Base-by-base conservation (phyloP, 768 basidiomycete species). In the Paxillus rubicundulus region DNA sequence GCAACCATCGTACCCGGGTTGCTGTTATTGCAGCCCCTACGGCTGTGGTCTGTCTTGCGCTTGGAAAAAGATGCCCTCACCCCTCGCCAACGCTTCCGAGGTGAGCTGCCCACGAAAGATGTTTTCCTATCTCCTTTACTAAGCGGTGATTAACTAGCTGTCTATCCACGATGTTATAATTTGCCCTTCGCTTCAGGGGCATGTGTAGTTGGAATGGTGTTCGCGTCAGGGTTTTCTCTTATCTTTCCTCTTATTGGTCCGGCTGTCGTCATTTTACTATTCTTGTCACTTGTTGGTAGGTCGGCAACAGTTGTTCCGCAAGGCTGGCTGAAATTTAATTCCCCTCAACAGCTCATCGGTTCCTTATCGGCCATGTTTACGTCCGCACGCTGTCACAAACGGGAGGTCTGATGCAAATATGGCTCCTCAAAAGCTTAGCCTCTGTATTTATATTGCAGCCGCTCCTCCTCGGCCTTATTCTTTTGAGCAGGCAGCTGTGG, bases 241-340 rank as follows among this genome's bases (percentile, higher is more conserved):
- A 81, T 91, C 49, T 91, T 91, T 66, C 89, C 90, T 2, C 70
- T 91, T 48, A 81, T 92, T 51, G 83, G 80, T 1, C 86, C 89
- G 43, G 84, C 87, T 49, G 83, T 86, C 30, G 74, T 81, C 43
- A 55, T 90, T 34, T 68, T 91, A 46, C 67, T 92, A 2, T 73
- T 86, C 46, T 72, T 89, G 14, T 82, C 83, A 9, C 70, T 89
- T 50, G 76, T 89, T 57, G 85, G 86, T 85, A 64, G 54, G 82
- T 52, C 27, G 13, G 14, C n/a, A 18, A 3, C 70, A 5, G 21
- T 41, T 34, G 37, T 43, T 37, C 34, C 33, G 30, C 47, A 53
- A 27, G 12, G 24, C 7, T 32, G 37, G 48, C n/a, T 27, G 36
- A 16, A 28, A 30, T 40, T 18, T 46, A 47, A 39, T 8, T 12